Percentiles rank a stretch among this genome's conserved stretches.
Evolutionary conservation across 179 eudicot genomes (phyloP).

Genomic region (Corrigiola litoralis): DNA sequence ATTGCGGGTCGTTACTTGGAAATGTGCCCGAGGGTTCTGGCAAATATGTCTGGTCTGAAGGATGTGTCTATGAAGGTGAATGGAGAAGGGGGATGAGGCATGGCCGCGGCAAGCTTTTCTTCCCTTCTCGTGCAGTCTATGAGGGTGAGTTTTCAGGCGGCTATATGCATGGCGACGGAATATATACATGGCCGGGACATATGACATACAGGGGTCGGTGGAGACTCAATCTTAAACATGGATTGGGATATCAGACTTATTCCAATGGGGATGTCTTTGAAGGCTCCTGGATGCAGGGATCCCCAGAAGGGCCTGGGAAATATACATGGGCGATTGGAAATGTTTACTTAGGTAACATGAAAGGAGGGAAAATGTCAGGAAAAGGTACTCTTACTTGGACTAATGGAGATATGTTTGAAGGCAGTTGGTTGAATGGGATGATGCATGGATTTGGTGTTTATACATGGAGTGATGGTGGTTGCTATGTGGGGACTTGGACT

Average conservation of each 20-base stretch:
- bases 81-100: slow-evolving; percentile 91
- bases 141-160: slow-evolving; percentile 95
- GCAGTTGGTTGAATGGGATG: slow-evolving; percentile 77
- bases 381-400: slow-evolving; percentile 89
- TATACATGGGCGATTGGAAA: slow-evolving; percentile 82
- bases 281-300: slow-evolving; percentile 94
- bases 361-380: slow-evolving; percentile 89
- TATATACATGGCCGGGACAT: slow-evolving; percentile 50
- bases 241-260: slow-evolving; percentile 75
- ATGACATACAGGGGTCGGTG: slow-evolving; percentile 72
- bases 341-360: slow-evolving; percentile 84
- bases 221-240: slow-evolving; percentile 84
- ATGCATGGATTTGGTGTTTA: slow-evolving; percentile 93
- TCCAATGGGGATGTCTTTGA: slow-evolving; percentile 77
- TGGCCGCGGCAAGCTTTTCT: slow-evolving; percentile 71
- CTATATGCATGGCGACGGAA: slow-evolving; percentile 79
- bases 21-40: slow-evolving; percentile 88
- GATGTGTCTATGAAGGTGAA: slow-evolving; percentile 80
- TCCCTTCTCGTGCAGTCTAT: slow-evolving; percentile 72
- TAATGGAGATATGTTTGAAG: slow-evolving; percentile 80
- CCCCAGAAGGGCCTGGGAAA: slow-evolving; percentile 88
- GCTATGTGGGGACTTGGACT: slow-evolving; percentile 95
- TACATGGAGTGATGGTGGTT: slow-evolving; percentile 86
- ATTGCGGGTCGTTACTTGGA: slow-evolving; percentile 65
- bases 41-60: slow-evolving; percentile 71